phyloP scores from a whole-genome alignment of 768 basidiomycete genomes.

The Holtermanniella nyarrowii region DNA sequence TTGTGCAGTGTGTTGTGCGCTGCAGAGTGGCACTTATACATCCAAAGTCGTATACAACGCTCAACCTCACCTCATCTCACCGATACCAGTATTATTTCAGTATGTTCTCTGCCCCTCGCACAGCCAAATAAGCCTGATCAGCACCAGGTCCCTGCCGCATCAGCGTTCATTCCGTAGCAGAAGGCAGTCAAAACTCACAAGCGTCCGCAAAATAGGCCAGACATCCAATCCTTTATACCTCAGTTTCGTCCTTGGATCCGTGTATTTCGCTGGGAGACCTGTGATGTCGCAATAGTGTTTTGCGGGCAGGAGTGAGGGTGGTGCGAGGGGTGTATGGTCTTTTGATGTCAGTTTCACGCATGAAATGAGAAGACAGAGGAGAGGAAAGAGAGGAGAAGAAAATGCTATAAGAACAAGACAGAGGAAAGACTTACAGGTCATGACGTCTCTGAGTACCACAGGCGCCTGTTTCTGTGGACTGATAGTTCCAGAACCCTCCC shows the following conservation, averaged over 20 bases:
- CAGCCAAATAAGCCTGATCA: slow-evolving; percentile 37
- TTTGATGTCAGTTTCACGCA: background rate
- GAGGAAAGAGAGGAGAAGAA: background rate
- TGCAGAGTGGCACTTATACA: too few relatives aligned
- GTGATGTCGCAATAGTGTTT: slow-evolving; percentile 47
- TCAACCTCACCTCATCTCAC: too few relatives aligned
- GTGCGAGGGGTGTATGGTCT: slow-evolving; percentile 40
- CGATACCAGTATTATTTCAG: slow-evolving; percentile 25
- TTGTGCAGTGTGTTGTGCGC: too few relatives aligned
- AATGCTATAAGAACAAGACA: background rate
- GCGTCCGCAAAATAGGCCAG: slow-evolving; percentile 39
- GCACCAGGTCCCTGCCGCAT: slow-evolving; percentile 32
- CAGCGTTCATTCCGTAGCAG: background rate
- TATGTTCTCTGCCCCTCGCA: slow-evolving; percentile 32
- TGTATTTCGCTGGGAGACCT: slow-evolving; percentile 42
- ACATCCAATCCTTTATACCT: slow-evolving; percentile 42
- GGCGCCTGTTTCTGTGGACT: background rate
- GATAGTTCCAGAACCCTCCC: background rate
- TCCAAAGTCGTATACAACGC: too few relatives aligned
- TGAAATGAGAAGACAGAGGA: background rate
- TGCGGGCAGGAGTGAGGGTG: slow-evolving; percentile 40
- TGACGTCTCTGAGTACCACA: slow-evolving; percentile 14
- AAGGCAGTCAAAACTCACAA: slow-evolving; percentile 26
- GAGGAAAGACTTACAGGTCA: slow-evolving; percentile 30
- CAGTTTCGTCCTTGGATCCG: slow-evolving; percentile 42